Percentiles rank a stretch among this genome's conserved stretches.
Evolutionary conservation across 1,284 basidiomycete genomes (phyloP).

Genomic region (Wolfiporia cocos): DNA sequence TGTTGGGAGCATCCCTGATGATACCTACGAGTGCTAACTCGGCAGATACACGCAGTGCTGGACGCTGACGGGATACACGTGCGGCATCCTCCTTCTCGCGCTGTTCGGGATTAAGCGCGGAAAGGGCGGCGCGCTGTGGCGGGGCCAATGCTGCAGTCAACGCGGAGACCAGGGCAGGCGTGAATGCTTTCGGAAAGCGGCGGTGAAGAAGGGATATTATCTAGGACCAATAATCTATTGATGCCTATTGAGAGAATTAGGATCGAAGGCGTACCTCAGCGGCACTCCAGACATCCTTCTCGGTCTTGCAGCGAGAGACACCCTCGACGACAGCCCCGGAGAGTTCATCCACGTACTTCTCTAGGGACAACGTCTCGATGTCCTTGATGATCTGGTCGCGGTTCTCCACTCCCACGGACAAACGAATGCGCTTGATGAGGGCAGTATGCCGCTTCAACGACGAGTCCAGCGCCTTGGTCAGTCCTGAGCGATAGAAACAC

Average conservation of each 20-base stretch:
- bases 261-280: slow-evolving; percentile 64
- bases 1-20: slow-evolving; percentile 57
- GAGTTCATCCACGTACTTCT: slow-evolving; percentile 96
- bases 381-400: slow-evolving; percentile 88
- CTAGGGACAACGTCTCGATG: slow-evolving; percentile 81
- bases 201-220: slow-evolving; percentile 86
- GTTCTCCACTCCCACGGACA: slow-evolving; percentile 74
- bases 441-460: slow-evolving; percentile 93
- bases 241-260: neutral
- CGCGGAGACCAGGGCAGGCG: slow-evolving; percentile 61
- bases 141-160: slow-evolving; percentile 66
- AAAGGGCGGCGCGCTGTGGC: slow-evolving; percentile 52
- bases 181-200: slow-evolving; percentile 79
- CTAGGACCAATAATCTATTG: slow-evolving; percentile 8
- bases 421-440: slow-evolving; percentile 84
- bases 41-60: slow-evolving; percentile 80
- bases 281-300: slow-evolving; percentile 87
- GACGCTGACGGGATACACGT: slow-evolving; percentile 78
- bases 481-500: slow-evolving; percentile 44
- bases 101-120: slow-evolving; percentile 69
- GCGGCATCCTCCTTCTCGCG: slow-evolving; percentile 90
- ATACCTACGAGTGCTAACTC: slow-evolving; percentile 89
- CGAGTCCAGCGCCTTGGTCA: slow-evolving; percentile 70
- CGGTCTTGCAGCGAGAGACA: slow-evolving; percentile 76
- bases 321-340: slow-evolving; percentile 86